Percentiles rank a stretch among this genome's conserved stretches.
phyloP scores from a whole-genome alignment of 331 rosid genomes.

The Quercus lobata region DNA sequence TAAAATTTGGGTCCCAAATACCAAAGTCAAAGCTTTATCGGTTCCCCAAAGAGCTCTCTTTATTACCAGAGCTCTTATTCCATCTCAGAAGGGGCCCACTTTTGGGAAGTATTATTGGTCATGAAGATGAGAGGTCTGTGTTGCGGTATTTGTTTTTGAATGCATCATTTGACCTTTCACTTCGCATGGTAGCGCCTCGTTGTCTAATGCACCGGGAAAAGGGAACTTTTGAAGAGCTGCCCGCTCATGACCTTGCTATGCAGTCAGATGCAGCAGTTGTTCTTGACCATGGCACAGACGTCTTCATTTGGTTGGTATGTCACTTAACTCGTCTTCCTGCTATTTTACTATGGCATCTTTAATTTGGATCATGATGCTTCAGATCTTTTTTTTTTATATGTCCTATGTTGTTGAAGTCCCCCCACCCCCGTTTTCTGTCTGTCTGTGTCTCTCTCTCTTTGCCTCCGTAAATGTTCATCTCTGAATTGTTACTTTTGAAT shows the following conservation, averaged over 20 bases:
- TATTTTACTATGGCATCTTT: constrained; percentile 6
- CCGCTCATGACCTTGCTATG: constrained; percentile 97
- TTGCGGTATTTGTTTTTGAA: constrained; percentile 83
- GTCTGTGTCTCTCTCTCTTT: neutral
- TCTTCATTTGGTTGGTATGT: constrained; percentile 99
- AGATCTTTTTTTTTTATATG: neutral
- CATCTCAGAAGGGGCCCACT: constrained; percentile 94
- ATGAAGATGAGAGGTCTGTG: constrained; percentile 98
- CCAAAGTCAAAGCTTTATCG: constrained; percentile 76
- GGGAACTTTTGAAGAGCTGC: constrained; percentile 96
- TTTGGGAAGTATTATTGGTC: constrained; percentile 92
- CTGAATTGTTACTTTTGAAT: neutral
- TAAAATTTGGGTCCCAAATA: constrained; percentile 76
- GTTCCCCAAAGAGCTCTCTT: constrained; percentile 84
- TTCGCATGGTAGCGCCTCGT: constrained; percentile 97
- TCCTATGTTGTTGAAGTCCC: neutral
- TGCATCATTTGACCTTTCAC: constrained; percentile 95
- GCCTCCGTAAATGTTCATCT: too few species aligned
- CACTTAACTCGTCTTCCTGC: constrained; percentile 15
- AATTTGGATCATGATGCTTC: neutral
- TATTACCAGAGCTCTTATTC: constrained; percentile 88
- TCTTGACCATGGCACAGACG: constrained; percentile 97
- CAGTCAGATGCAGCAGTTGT: constrained; percentile 98
- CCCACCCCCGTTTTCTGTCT: neutral
- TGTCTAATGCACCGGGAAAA: constrained; percentile 98